Conservation (phyloP, 352 stramenopile genomes). For the Pythium volutum region DNA sequence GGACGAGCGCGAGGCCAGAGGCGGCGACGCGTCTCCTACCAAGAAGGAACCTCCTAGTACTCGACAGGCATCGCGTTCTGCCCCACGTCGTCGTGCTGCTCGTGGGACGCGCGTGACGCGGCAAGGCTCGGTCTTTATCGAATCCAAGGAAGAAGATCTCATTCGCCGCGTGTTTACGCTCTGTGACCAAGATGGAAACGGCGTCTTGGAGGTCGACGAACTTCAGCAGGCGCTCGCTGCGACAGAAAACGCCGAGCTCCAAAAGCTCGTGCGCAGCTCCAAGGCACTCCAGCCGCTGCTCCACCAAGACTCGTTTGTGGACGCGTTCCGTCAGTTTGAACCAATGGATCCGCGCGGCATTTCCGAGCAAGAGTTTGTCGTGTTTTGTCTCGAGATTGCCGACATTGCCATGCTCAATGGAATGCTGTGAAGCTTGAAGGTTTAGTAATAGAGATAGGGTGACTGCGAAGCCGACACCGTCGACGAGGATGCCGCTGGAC, state of each 20-base stretch:
- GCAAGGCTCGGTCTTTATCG: constrained; percentile 5
- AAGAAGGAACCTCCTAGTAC: neutral
- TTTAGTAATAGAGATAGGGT: constrained; percentile 6
- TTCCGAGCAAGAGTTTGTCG: constrained; percentile 66
- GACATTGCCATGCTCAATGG: constrained; percentile 43
- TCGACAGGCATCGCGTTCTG: too few relatives aligned
- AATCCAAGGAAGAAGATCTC: constrained; percentile 37
- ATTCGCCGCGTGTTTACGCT: constrained; percentile 54
- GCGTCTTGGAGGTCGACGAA: constrained; percentile 59
- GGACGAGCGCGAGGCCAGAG: neutral
- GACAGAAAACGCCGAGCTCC: constrained; percentile 25
- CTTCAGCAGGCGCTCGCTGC: constrained; percentile 44
- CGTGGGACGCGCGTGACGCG: neutral
- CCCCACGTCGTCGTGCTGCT: too few relatives aligned
- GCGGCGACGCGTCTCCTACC: too few relatives aligned
- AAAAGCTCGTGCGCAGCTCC: constrained; percentile 38
- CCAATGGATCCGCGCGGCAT: constrained; percentile 57
- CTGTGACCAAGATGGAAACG: constrained; percentile 57
- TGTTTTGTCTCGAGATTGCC: constrained; percentile 69
- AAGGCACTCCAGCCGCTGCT: constrained; percentile 56
- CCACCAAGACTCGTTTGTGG: constrained; percentile 55
- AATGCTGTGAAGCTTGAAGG: constrained; percentile 22
- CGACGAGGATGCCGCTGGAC: neutral
- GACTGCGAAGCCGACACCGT: neutral
- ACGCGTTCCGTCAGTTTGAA: constrained; percentile 61